Base-by-base conservation (phyloP, 768 basidiomycete species). In the Amanita pallidorosea region DNA sequence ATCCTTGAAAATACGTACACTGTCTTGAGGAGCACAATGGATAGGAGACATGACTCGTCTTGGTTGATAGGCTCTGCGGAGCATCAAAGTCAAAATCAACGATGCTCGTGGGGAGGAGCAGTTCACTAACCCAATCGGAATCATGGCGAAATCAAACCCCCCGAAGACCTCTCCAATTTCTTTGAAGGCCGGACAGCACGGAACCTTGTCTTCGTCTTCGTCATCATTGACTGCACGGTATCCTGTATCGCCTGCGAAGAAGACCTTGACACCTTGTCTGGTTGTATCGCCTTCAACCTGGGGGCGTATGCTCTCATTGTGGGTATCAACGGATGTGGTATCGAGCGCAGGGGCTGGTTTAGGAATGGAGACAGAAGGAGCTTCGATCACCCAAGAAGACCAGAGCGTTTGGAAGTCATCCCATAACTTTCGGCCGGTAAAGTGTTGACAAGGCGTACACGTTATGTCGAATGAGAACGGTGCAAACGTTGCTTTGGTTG, bases 171-270 rank as follows among this genome's bases (percentile, higher is more conserved):
- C 68, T 2, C 86, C 87, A 46, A 90, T 81, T 62, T 83, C 75
- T 58, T 74, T 73, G 63, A 90, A 90, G 4, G 75, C 85, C 5
- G 86, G 87, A 60, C 86, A 88, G 9, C 70, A 63, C 1, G 82
- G 76, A 2, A 76, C 69, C n/a, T 64, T 63, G 1, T 75, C 69
- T 61, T 73, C 78, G 55, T 70, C 73, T 61, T 76, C 68, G 0
- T 70, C 73, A 54, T 66, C 68, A 43, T 54, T 53, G 13, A 80
- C 78, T 0, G 71, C 55, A 20, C 76, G 66, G 59, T 80, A 79
- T 7, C 77, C 83, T 1, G 84, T 88, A 61, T 86, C 85, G 11
- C 86, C 86, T 5, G 69, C 82, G 60, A 88, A 87, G 58, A 67
- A 83, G 15, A 78, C 63, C 47, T 76, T 77, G 5, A 58, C 41